A percentile compares a stretch with the other conserved stretches of the same genome.
Evolutionary conservation across 2,329 filamentous ascomycete species (phyloP).

Genomic region (Sarocladiaceae sp.): DNA sequence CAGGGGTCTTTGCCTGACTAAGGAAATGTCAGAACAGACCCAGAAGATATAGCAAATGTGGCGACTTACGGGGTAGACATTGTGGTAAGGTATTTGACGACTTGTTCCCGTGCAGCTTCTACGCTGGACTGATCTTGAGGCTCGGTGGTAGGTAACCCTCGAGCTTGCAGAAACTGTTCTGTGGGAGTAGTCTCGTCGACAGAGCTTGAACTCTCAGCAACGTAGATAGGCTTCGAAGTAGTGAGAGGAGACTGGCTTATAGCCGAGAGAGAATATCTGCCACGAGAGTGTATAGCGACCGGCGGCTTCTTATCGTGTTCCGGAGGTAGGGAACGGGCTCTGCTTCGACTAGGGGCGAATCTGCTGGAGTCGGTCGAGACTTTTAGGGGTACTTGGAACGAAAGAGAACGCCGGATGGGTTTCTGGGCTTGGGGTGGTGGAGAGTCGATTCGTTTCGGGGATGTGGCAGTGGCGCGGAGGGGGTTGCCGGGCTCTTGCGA

Average conservation of each 20-base stretch:
- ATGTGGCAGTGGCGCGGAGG: conserved; percentile 3
- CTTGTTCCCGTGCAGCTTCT: not conserved
- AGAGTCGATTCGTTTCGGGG: not conserved
- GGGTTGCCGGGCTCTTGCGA: conserved; percentile 2
- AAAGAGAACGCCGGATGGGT: conserved; percentile 1
- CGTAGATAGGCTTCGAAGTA: not conserved
- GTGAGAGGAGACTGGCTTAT: conserved; percentile 4
- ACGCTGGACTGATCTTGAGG: not conserved
- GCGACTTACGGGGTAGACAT: not conserved
- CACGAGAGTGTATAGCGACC: not conserved
- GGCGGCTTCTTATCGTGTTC: not conserved
- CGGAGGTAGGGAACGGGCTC: not conserved
- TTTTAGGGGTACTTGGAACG: not conserved
- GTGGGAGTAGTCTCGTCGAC: conserved; percentile 3
- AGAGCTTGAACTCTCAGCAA: not conserved
- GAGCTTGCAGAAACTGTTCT: conserved; percentile 2
- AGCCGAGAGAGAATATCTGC: not conserved
- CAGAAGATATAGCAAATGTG: not conserved
- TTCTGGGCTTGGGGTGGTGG: not conserved
- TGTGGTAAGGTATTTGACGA: not conserved
- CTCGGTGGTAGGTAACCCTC: not conserved
- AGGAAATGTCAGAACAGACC: not conserved
- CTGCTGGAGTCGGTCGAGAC: conserved; percentile 3
- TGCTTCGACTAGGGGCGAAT: not conserved
- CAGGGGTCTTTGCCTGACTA: conserved; percentile 5